These are phyloP conservation scores for Pseudocercospora musae DNA, from an alignment of 2,329 filamentous ascomycete species.

Conservation along the genomic window DNA sequence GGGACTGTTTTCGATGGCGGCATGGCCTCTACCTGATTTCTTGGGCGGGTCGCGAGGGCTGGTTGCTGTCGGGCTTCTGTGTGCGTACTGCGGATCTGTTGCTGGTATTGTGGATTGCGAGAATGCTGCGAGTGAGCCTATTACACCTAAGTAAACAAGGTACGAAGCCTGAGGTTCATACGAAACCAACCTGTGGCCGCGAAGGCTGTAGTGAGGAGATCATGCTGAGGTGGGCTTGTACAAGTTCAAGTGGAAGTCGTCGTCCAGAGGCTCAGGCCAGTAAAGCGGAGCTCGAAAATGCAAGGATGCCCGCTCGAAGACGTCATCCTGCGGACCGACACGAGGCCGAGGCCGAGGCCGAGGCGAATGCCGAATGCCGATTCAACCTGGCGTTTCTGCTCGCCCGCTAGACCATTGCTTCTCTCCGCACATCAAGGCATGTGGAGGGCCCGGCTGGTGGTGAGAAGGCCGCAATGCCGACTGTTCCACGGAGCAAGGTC, in stretches of 20 bases:
- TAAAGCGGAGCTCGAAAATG: constrained; percentile 10
- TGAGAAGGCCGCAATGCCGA: constrained; percentile 17
- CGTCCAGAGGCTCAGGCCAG: constrained; percentile 3
- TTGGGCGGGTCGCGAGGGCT: constrained; percentile 28
- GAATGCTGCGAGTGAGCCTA: constrained; percentile 14
- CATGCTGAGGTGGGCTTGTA: constrained; percentile 7
- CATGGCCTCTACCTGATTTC: constrained; percentile 51
- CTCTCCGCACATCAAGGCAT: constrained; percentile 4
- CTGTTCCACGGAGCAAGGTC: constrained; percentile 11
- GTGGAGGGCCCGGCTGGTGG: constrained; percentile 15
- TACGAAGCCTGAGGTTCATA: not conserved
- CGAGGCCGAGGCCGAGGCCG: no score
- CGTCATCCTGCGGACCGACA: constrained; percentile 7
- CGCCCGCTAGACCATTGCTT: not conserved
- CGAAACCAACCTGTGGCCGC: constrained; percentile 14
- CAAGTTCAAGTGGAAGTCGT: constrained; percentile 4
- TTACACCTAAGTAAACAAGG: not conserved
- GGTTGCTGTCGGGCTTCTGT: constrained; percentile 25
- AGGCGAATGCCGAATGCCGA: no score
- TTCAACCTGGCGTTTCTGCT: not conserved
- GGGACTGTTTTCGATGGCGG: constrained; percentile 31
- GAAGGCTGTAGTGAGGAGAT: constrained; percentile 16
- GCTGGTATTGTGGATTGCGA: constrained; percentile 25
- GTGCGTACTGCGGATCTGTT: constrained; percentile 30
- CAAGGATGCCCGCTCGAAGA: not conserved